These are phyloP conservation scores for Penicillium canariense DNA, from an alignment of 495 filamentous ascomycete species.

Conservation along the genomic window DNA sequence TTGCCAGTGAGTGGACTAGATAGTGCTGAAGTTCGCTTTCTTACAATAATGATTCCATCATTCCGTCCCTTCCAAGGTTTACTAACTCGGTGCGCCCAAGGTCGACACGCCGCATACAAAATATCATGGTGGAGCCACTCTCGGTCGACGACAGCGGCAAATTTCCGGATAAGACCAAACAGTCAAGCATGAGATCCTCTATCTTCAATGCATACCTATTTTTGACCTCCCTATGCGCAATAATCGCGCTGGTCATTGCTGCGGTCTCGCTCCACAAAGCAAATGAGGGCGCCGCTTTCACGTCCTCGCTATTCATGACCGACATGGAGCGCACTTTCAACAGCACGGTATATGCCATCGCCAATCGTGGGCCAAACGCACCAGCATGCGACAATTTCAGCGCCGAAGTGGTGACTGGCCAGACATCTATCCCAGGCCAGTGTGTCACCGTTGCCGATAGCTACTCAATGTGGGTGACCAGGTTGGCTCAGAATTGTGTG, in stretches of 20 bases:
- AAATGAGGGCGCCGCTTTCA: neutral
- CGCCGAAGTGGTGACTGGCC: neutral
- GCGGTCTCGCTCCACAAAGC: neutral
- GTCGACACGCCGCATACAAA: neutral
- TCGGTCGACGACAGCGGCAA: neutral
- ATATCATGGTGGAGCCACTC: neutral
- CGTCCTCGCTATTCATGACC: slow-evolving; percentile 1
- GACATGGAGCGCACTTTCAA: slow-evolving; percentile 1
- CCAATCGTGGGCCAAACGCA: neutral
- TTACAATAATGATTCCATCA: neutral
- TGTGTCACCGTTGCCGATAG: neutral
- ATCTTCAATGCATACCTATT: neutral
- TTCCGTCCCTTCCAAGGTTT: neutral
- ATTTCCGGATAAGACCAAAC: neutral
- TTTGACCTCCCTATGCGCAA: neutral
- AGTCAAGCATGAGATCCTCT: neutral
- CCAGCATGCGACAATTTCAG: neutral
- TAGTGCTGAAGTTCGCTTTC: neutral
- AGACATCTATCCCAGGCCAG: neutral
- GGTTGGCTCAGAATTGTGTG: neutral
- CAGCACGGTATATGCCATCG: neutral
- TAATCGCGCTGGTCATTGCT: neutral
- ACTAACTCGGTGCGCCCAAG: neutral
- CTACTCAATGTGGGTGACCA: slow-evolving; percentile 1
- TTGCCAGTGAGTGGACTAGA: neutral